Evolutionary conservation across 768 basidiomycete genomes (phyloP), one percentile per base, ranked within the genome.

Genomic region (Suillus luteus): DNA sequence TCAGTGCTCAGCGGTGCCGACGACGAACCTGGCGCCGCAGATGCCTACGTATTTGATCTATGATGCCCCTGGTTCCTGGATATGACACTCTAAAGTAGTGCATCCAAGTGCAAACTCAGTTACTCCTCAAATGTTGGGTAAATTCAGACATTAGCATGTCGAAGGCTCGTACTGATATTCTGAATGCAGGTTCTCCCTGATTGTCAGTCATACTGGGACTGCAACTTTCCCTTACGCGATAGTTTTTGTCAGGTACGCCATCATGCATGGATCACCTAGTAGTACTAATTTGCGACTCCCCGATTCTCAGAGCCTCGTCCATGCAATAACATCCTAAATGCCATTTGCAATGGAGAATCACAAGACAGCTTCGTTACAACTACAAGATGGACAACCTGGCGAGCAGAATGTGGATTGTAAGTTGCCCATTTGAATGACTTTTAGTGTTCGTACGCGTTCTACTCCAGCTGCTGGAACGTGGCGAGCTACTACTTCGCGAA

Each of bases 341-440:
- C 88, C 95, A 3, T 93, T 95, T 67, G 90, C 24, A 17, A 8
- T 51, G 14, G 49, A 91, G 71, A 88, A 90, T 62, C 90, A 93
- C 40, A 95, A 92, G 75, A 89, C 93, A 96, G 66, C 81, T 99
- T n/a, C 86, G 89, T 14, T 93, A 93, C 74, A 97, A 98, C 72
- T 95, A 98, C 74, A 98, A 98, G 73, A 93, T 95, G 5, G 84
- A 87, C n/a, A 97, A 96, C 73, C 82, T 85, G 52, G 95, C 96
- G 67, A 71, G 93, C 76, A 31, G 62, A 37, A 58, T 22, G 19
- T 46, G 55, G 62, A 49, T 38, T 9, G 9, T 59, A 12, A n/a
- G 62, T 72, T 43, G 61, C 43, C 55, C 15, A 40, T 11, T 38
- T 57, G 33, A 37, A 15, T 66, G 40, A 61, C 66, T 63, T 59